Conservation (phyloP, 495 filamentous ascomycete genomes). For the Neurospora sp. region DNA sequence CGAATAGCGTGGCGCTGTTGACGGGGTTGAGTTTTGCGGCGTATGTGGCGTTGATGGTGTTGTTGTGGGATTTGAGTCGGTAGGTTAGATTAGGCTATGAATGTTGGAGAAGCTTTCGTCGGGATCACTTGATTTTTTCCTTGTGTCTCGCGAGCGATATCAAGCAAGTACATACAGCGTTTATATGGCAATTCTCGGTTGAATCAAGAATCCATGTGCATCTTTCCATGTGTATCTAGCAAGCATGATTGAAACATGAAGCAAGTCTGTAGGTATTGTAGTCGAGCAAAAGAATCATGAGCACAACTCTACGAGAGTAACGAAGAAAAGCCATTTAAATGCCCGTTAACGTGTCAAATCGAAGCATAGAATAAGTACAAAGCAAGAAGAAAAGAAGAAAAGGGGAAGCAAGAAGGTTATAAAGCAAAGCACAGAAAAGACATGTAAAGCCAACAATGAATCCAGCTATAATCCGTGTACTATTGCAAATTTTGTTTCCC, state of each 20-base stretch:
- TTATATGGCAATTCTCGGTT: background rate
- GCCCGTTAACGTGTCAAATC: background rate
- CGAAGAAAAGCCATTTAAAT: background rate
- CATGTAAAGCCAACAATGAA: conserved; percentile 1
- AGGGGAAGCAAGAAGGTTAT: background rate
- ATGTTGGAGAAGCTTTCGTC: too few relatives aligned
- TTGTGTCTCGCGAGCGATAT: background rate
- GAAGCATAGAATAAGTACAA: conserved; percentile 2
- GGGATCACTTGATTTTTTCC: background rate
- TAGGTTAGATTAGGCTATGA: conserved; percentile 2
- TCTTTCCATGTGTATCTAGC: background rate
- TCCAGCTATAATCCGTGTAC: background rate
- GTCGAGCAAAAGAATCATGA: background rate
- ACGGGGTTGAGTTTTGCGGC: conserved; percentile 72
- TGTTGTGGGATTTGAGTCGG: conserved; percentile 50
- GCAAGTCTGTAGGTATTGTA: background rate
- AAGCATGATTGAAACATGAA: background rate
- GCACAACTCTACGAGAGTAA: background rate
- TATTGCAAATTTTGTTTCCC: conserved; percentile 3
- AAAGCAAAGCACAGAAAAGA: background rate
- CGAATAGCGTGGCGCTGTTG: conserved; percentile 71
- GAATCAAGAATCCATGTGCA: background rate
- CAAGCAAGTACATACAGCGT: background rate
- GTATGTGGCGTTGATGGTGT: conserved; percentile 66
- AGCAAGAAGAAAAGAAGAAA: conserved; percentile 1